Base-by-base conservation (phyloP, 2,329 filamentous ascomycete genomes). In the Verticillium isaacii region DNA sequence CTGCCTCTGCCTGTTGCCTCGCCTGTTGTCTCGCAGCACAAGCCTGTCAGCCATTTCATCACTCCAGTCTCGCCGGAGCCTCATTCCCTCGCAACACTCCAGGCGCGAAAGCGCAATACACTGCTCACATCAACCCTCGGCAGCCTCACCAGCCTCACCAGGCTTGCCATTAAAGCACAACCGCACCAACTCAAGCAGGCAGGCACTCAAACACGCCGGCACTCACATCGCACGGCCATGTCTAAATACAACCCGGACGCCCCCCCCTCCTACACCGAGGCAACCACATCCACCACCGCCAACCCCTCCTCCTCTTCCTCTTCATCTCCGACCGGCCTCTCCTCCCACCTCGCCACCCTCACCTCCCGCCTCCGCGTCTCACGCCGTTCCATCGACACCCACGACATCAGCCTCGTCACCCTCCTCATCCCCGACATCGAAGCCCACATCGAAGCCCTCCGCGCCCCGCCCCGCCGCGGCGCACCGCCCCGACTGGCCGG, bases 401-500 rank as follows among this genome's bases (percentile, higher is more conserved):
- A 66, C 29, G 81, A 83, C 58, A 68, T 73, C n/a, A 69, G 72
- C 25, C 66, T 78, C 2, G 65, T 81, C 15, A 70, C 78, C 0
- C 69, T 75, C 2, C 63, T 83, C 2, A 68, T 78, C 0, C 78
- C 79, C 3, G 70, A 74, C 45, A 66, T 84, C 56, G 75, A 80
- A 45, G 65, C 69, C 1, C 71, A 74, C 52, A 66, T 84, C 56
- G 75, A 80, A 41, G 66, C 69, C 1, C 78, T 83, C 63, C 65
- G 83, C 1, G 69, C 71, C 1, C 72, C 75, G 15, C 68, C 82
- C 32, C 74, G 73, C 1, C 64, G 67, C 5, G 66, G 72, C 52
- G 67, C 74, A 3, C 68, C 67, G 0, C 67, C 72, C 0, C 74
- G 76, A 1, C 64, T 68, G 1, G 59, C 74, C 0, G 75, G 80